Evolutionary conservation across 2,329 filamentous ascomycete species (phyloP), one percentile per base, ranked within the genome.

Genomic region (Apiospora kogelbergensis): DNA sequence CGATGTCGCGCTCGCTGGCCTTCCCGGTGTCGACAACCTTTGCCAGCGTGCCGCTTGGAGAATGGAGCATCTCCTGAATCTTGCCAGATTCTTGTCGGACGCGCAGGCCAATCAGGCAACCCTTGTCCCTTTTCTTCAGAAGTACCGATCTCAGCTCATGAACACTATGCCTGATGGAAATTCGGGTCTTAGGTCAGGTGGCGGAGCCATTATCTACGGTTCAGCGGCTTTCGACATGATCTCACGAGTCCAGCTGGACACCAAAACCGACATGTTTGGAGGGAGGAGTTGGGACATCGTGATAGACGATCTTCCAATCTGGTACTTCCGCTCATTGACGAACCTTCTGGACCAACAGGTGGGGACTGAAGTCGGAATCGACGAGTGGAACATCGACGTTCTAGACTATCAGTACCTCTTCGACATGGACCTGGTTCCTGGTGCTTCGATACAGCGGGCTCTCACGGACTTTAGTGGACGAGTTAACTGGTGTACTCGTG

Each of bases 191-290:
- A 30, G 24, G 37, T 24, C n/a, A 0, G 63, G 63, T 5, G 63
- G 63, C 24, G 63, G 63, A 3, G 63, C 63, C 63, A 42, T 64
- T n/a, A n/a, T 64, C 37, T 64, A 41, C 41, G 63, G 63, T 5
- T 2, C 63, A 20, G 63, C 63, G 1, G 63, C 37, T 24, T 42
- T 64, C 15, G 63, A 64, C 10, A 64, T 64, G 63, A 9, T 64
- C 1, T 41, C 63, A 1, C 37, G 63, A 3, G 10, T 42, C 11
- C 63, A 42, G 3, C 5, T 64, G 11, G 10, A 24, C 17, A 15
- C n/a, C 6, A 40, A 26, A 5, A 20, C 2, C 2, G 33, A 42
- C 6, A 2, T 64, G 5, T 42, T 64, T 9, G 63, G 63, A 10
- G 42, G 0, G 2, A 6, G 63, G 2, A n/a, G n/a, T 1, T 64